Evolutionary conservation across 805 yeast genomes (phyloP), one percentile per base, ranked within the genome.

Genomic region (Saccharomycopsis sp.): DNA sequence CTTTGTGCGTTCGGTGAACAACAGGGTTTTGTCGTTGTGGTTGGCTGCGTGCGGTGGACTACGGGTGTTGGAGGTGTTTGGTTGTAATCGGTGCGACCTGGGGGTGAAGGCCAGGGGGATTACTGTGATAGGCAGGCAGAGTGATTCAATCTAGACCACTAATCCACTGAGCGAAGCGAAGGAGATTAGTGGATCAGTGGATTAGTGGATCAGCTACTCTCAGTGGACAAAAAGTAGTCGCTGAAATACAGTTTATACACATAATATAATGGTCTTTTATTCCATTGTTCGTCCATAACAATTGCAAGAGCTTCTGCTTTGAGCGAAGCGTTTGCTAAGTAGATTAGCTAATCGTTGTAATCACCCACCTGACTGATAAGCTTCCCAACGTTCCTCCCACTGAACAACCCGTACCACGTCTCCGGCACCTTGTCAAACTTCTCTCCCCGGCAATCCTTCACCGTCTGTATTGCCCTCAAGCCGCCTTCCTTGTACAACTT

Each of bases 1-100:
- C 0, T 89, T 89, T 59, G 83, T 86, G 2, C 65, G 94, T 30
- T 65, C 75, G 16, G 71, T 85, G 9, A 86, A 86, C 54, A 85
- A 89, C 57, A 69, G 67, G 15, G 69, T 75, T 0, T 56, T 88
- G n/a, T 72, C 71, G 19, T 53, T 69, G 21, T 50, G 86, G 16
- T 69, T 81, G 2, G 60, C 68, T 20, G 67, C 71, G 8, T 83
- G 92, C 48, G 71, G 77, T 0, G 72, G 72, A 35, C 59, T 89
- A 42, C 67, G 69, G 34, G 66, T 82, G 12, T 55, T 89, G 41
- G 94, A 85, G 52, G 88, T 85, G 12, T 86, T 79, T 56, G 96
- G 96, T 1, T 67, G 80, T 53, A 83, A 81, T 54, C 63, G 75
- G 51, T 73, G 86, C 44, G 73, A 87, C 1, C 61, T 67, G 6